Evolutionary conservation across 257 asterid species (phyloP).

Genomic region (Salvia splendens): DNA sequence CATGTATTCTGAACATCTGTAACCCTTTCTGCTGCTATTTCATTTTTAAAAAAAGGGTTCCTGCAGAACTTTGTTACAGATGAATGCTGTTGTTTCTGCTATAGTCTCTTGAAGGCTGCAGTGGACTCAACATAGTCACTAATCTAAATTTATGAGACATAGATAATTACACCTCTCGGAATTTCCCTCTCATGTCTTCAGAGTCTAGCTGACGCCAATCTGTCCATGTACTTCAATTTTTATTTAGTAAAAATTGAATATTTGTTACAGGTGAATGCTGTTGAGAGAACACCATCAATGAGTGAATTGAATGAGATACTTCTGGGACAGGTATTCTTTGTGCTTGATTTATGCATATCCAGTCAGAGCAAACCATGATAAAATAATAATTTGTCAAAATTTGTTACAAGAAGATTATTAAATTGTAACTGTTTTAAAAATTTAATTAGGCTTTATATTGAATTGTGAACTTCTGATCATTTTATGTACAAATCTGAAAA

Average conservation of each 20-base stretch:
- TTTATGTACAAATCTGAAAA: slow-evolving; percentile 1
- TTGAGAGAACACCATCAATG: slow-evolving; percentile 98
- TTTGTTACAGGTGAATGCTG: slow-evolving; percentile 77
- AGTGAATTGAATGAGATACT: slow-evolving; percentile 96
- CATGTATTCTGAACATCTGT: slow-evolving; percentile 7
- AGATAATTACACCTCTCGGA: neutral
- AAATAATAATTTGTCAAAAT: neutral
- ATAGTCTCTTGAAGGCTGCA: slow-evolving; percentile 13
- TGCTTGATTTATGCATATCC: slow-evolving; percentile 28
- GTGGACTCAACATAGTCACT: slow-evolving; percentile 8
- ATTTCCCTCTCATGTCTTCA: slow-evolving; percentile 15
- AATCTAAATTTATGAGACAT: slow-evolving; percentile 2
- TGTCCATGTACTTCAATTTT: slow-evolving; percentile 5
- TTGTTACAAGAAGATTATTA: neutral
- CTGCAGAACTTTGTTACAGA: slow-evolving; percentile 11
- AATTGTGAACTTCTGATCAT: slow-evolving; percentile 19
- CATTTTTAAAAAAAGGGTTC: slow-evolving; percentile 1
- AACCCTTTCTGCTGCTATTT: slow-evolving; percentile 9
- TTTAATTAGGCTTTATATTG: neutral
- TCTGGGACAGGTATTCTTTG: slow-evolving; percentile 81
- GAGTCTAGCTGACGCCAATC: slow-evolving; percentile 8
- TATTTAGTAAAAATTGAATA: slow-evolving; percentile 29
- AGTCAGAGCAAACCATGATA: slow-evolving; percentile 21
- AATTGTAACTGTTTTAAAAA: slow-evolving; percentile 1
- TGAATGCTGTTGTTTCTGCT: neutral